phyloP scores from a whole-genome alignment of 2,329 filamentous ascomycete genomes.

The Aspergillus phoenicis region DNA sequence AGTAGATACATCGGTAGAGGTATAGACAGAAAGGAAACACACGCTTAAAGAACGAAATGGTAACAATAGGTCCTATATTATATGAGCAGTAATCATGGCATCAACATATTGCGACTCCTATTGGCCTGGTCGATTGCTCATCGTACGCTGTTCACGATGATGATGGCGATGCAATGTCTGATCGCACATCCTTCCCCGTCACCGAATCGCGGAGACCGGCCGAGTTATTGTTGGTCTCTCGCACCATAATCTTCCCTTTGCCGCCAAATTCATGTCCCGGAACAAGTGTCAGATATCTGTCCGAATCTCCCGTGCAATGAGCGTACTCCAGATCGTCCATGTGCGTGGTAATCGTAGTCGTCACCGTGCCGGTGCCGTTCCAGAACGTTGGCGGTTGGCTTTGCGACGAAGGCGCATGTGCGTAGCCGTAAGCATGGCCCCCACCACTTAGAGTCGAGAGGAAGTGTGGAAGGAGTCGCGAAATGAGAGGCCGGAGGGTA shows the following conservation, averaged over 20 bases:
- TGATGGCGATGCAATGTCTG: conserved; percentile 5
- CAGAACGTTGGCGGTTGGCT: conserved; percentile 27
- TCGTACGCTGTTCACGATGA: not conserved
- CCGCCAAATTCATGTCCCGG: conserved; percentile 17
- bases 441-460: conserved; percentile 30
- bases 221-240: conserved; percentile 15
- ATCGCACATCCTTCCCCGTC: not conserved
- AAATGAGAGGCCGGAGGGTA: conserved; percentile 40
- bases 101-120: too few relatives aligned
- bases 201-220: conserved; percentile 11
- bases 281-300: conserved; percentile 27
- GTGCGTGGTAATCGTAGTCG: conserved; percentile 30
- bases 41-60: not conserved
- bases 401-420: conserved; percentile 18
- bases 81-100: not conserved
- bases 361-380: conserved; percentile 29
- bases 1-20: not conserved
- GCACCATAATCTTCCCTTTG: conserved; percentile 17
- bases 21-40: not conserved
- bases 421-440: conserved; percentile 18
- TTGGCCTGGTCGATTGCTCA: too few relatives aligned
- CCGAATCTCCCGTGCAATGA: conserved; percentile 22
- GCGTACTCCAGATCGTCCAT: conserved; percentile 34
- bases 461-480: conserved; percentile 33
- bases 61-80: not conserved